Evolutionary conservation across 495 filamentous ascomycete genomes (phyloP), one percentile per base, ranked within the genome.

Genomic region (Copromyces sp.): DNA sequence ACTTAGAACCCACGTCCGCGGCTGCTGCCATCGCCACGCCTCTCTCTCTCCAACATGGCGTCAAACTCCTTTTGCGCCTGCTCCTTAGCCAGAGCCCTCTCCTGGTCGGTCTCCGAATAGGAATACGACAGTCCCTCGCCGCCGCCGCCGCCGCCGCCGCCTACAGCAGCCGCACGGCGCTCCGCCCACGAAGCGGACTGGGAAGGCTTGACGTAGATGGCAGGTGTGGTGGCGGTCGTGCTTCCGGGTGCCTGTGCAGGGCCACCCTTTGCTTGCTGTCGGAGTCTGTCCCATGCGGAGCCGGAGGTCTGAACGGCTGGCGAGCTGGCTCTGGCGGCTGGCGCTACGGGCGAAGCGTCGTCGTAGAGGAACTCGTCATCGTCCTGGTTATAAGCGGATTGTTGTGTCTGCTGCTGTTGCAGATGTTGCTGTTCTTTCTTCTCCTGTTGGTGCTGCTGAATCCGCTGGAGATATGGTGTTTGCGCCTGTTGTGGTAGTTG

Each of bases 21-120:
- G 7, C 53, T 17, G 14, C 53, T 65, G 53, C 53, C 53, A 35
- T 65, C 16, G 35, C 84, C 68, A 72, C 79, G 59, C 74, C 82
- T 73, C 75, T 87, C 76, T 68, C 80, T 53, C 74, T 81, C 69
- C 71, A 83, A 71, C 77, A 86, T 78, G 35, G 80, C 83, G 53
- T 86, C 84, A 71, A 86, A 86, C 59, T 86, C 82, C 70, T 77
- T 82, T 70, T 86, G 84, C 14, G 83, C 84, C 68, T 83, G 79
- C 35, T 81, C 79, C 73, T 77, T 83, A 53, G 81, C 82, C 44
- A 78, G 77, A 11, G 77, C 77, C 68, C 74, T 82, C 39, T 84
- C 78, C 68, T 80, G 77, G 6, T 84, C 83, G 17, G 73, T 40
- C 40, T 73, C 40, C 1, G 78, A 75, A 59, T 82, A 84, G 16